A percentile compares a stretch with the other conserved stretches of the same genome.
Conservation (phyloP, 1,284 basidiomycete species). For the Earliella scabrosa region DNA sequence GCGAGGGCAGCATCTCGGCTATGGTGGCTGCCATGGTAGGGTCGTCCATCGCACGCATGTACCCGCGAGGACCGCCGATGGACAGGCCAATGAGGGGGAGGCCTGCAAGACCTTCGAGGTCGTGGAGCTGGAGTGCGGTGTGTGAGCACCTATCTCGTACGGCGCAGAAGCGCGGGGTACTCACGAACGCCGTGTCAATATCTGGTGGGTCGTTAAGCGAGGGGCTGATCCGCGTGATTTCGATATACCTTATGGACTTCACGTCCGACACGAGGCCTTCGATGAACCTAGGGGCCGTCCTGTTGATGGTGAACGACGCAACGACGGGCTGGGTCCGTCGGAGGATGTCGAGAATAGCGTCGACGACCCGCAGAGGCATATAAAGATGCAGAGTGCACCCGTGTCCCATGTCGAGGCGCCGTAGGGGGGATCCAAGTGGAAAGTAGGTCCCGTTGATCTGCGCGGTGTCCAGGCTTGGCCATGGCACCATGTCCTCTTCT, state of each 20-base stretch:
- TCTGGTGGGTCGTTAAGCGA: too few relatives aligned
- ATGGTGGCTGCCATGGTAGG: background rate
- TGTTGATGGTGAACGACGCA: background rate
- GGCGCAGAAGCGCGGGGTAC: too few relatives aligned
- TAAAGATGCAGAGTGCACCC: background rate
- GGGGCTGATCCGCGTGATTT: background rate
- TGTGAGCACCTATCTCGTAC: too few relatives aligned
- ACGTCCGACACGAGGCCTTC: background rate
- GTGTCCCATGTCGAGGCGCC: background rate
- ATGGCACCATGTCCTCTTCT: background rate
- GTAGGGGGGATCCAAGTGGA: background rate
- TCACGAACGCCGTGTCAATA: too few relatives aligned
- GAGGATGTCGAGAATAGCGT: background rate
- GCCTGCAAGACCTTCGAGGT: background rate
- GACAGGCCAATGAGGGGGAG: background rate
- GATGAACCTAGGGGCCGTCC: background rate
- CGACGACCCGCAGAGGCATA: background rate
- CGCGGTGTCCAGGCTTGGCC: background rate
- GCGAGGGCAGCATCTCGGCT: background rate
- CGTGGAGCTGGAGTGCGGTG: background rate
- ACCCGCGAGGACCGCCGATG: background rate
- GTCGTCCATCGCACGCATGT: background rate
- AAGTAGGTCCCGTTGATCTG: background rate
- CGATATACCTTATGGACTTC: background rate
- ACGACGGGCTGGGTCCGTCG: background rate